Conservation (phyloP, 2,329 filamentous ascomycete species). For the Fusarium heterosporum region DNA sequence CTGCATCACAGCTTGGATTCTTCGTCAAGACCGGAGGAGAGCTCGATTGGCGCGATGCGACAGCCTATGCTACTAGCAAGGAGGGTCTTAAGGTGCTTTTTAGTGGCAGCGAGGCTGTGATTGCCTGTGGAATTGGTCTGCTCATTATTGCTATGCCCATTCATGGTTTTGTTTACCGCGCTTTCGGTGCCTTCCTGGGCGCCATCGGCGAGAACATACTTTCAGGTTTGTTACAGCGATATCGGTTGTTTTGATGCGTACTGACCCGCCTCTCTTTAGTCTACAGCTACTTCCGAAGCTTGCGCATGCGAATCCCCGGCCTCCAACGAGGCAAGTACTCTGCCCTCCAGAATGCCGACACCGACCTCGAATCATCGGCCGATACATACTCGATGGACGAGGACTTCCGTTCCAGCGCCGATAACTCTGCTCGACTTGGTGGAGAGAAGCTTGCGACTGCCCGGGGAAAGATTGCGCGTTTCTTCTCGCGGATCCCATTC, state of each 20-base stretch:
- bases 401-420: slow-evolving; percentile 30
- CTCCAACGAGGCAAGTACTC: slow-evolving; percentile 37
- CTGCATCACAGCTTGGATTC: slow-evolving; percentile 50
- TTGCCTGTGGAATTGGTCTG: slow-evolving; percentile 39
- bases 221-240: slow-evolving; percentile 21
- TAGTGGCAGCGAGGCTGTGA: slow-evolving; percentile 46
- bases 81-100: slow-evolving; percentile 50
- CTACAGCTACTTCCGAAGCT: slow-evolving; percentile 29
- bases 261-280: slow-evolving; percentile 24
- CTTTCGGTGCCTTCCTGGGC: slow-evolving; percentile 39
- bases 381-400: slow-evolving; percentile 39
- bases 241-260: background rate
- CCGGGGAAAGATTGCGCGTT: slow-evolving; percentile 16
- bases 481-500: slow-evolving; percentile 24
- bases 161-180: slow-evolving; percentile 42
- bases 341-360: slow-evolving; percentile 27
- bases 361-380: slow-evolving; percentile 36
- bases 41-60: slow-evolving; percentile 50
- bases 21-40: slow-evolving; percentile 50
- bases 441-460: slow-evolving; percentile 23
- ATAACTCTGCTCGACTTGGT: slow-evolving; percentile 13
- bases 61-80: slow-evolving; percentile 46
- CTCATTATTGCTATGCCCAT: slow-evolving; percentile 42
- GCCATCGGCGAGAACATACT: slow-evolving; percentile 33
- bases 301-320: slow-evolving; percentile 34